Evolutionary conservation across 305 asterid species (phyloP), one percentile per base, ranked within the genome.

Genomic region (Fraxinus angustifolia): DNA sequence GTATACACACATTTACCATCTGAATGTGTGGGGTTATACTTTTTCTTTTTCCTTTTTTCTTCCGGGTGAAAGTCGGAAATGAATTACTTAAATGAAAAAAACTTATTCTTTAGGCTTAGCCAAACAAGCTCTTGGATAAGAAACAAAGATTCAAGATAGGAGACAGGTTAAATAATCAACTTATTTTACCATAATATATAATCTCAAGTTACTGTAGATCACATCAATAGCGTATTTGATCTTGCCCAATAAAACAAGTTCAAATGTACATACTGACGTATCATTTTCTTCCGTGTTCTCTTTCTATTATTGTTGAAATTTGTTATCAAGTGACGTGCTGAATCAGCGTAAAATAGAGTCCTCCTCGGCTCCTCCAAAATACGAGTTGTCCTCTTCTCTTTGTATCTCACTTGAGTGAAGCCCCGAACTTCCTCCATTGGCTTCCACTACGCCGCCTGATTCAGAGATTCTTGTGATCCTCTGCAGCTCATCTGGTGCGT

Each of bases 391-490:
- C 14, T 87, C 92, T 76, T 84, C 92, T 12, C 35, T 82, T 73
- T 80, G 88, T 28, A 88, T 82, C 86, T 87, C 97, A 68, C 33
- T 82, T 7, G 88, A 77, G 38, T 74, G 75, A 70, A 80, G 28
- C 65, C 78, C 91, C 19, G 90, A 87, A 77, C 68, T 76, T 53
- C 81, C 92, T 4, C 85, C 90, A 76, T 86, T 86, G 65, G 79
- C 86, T 56, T 88, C 96, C 71, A 72, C 79, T 6, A 78, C 50
- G 16, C 96, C 97, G 26, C 98, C 99, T 2, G 89, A 85, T 83
- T 95, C 99, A 0, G 98, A 88, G 81, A 92, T 86, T 82, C 87
- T 90, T 0, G 97, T 94, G 80, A 91, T 86, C 83, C 90, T 90
- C 79, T 93, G 95, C 83, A 96, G 71, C 68, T 96, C 98, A 65